A percentile compares a stretch with the other conserved stretches of the same genome.
phyloP scores from a whole-genome alignment of 805 yeast genomes.

The Yamadazyma endophytica region DNA sequence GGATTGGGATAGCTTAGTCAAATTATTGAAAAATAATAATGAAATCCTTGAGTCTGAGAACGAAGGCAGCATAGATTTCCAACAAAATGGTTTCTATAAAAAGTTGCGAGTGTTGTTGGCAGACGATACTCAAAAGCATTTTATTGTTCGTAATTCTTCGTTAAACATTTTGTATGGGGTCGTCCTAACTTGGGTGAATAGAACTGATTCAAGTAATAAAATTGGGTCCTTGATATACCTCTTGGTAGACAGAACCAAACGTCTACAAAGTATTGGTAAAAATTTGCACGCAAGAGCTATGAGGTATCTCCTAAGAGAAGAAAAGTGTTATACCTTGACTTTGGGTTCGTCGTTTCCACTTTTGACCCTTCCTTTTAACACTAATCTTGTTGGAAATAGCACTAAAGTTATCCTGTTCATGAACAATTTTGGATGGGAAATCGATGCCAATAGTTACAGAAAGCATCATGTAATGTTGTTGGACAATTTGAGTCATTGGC shows the following conservation, averaged over 20 bases:
- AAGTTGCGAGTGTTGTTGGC: constrained; percentile 27
- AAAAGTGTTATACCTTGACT: constrained; percentile 33
- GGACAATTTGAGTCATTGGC: constrained; percentile 43
- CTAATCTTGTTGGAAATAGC: constrained; percentile 12
- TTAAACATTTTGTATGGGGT: constrained; percentile 53
- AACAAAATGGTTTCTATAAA: constrained; percentile 23
- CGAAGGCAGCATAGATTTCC: constrained; percentile 16
- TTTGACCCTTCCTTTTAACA: constrained; percentile 25
- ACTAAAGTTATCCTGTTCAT: constrained; percentile 28
- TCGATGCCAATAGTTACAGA: constrained; percentile 11
- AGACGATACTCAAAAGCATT: constrained; percentile 39
- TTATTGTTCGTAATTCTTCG: constrained; percentile 54
- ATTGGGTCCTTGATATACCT: constrained; percentile 45
- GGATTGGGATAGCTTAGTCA: constrained; percentile 47
- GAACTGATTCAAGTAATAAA: constrained; percentile 18
- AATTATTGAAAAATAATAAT: constrained; percentile 40
- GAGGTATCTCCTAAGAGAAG: constrained; percentile 43
- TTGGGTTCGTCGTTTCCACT: constrained; percentile 50
- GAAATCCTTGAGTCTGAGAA: constrained; percentile 11
- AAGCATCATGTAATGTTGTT: constrained; percentile 37
- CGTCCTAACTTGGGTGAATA: constrained; percentile 50
- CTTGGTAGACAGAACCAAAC: constrained; percentile 49
- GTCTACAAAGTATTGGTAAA: constrained; percentile 53
- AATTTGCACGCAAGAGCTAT: constrained; percentile 51
- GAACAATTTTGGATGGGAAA: constrained; percentile 40